Evolutionary conservation across 192 early-diverging fungal genomes (phyloP).

Genomic region (Chytriomyces sp.): DNA sequence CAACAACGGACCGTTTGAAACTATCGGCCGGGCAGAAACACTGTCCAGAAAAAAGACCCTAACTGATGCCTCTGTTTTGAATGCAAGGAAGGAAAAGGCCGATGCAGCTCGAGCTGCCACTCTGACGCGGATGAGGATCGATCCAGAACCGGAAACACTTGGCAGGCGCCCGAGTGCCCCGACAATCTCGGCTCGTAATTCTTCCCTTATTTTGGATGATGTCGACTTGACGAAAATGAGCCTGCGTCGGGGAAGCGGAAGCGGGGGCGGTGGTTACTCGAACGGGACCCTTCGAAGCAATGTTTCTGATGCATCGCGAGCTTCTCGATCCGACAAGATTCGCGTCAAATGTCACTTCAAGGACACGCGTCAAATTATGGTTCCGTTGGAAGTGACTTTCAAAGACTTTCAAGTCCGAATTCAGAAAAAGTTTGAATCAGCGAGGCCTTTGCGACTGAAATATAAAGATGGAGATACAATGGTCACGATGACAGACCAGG

Average conservation of each 20-base stretch:
- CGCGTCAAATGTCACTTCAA: constrained; percentile 71
- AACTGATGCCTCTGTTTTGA: neutral
- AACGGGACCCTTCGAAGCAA: neutral
- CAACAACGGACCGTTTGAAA: constrained; percentile 27
- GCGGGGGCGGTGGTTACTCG: neutral
- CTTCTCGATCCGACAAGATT: constrained; percentile 26
- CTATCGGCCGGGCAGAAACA: neutral
- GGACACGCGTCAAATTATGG: constrained; percentile 63
- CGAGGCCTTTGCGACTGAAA: constrained; percentile 59
- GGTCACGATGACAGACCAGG: constrained; percentile 88
- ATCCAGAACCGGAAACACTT: neutral
- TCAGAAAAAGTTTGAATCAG: constrained; percentile 62
- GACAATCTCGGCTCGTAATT: neutral
- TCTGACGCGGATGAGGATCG: neutral
- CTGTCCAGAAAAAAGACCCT: neutral
- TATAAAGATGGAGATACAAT: constrained; percentile 87
- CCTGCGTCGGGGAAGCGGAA: neutral
- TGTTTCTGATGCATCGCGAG: neutral
- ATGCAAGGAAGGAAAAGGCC: neutral
- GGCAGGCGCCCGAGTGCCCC: neutral
- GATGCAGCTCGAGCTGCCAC: constrained; percentile 1
- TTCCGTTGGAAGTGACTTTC: constrained; percentile 53
- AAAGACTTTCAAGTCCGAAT: constrained; percentile 56
- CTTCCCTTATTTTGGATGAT: neutral
- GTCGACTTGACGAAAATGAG: neutral